Evolutionary conservation across 805 yeast species (phyloP).

Genomic region (Wickerhamiella occidentalis): DNA sequence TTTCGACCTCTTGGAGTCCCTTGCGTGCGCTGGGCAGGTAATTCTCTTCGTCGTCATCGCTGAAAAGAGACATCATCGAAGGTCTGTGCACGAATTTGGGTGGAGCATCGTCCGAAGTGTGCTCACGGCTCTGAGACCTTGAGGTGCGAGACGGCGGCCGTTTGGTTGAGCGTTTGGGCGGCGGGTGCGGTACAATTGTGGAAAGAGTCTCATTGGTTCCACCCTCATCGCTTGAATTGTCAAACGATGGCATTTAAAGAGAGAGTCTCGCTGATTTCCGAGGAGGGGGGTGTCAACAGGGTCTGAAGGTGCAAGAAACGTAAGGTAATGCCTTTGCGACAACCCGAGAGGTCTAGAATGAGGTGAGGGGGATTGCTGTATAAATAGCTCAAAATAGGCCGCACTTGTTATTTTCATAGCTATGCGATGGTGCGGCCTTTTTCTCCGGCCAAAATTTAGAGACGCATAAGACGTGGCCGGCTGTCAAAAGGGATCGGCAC

Average conservation of each 20-base stretch:
- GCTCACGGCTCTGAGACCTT: slow-evolving; percentile 2
- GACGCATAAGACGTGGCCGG: background rate
- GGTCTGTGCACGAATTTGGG: slow-evolving; percentile 4
- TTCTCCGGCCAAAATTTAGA: background rate
- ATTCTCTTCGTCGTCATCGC: slow-evolving; percentile 8
- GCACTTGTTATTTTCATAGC: background rate
- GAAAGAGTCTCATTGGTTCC: background rate
- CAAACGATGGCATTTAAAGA: background rate
- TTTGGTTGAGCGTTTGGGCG: background rate
- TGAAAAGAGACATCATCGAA: background rate
- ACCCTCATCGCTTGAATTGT: background rate
- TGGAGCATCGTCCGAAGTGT: background rate
- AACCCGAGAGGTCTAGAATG: background rate
- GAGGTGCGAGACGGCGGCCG: background rate
- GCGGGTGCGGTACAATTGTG: background rate
- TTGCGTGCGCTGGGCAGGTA: slow-evolving; percentile 7
- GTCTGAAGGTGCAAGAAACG: background rate
- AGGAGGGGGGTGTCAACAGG: background rate
- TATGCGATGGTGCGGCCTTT: background rate
- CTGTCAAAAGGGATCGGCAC: too few species aligned
- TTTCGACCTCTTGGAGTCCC: slow-evolving; percentile 34
- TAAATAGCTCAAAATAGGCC: background rate
- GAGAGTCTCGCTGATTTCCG: background rate
- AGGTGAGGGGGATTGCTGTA: too few species aligned
- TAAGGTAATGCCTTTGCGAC: too few species aligned